Conservation (phyloP, 176 grass and related monocot genomes). For the Carex kokanica region DNA sequence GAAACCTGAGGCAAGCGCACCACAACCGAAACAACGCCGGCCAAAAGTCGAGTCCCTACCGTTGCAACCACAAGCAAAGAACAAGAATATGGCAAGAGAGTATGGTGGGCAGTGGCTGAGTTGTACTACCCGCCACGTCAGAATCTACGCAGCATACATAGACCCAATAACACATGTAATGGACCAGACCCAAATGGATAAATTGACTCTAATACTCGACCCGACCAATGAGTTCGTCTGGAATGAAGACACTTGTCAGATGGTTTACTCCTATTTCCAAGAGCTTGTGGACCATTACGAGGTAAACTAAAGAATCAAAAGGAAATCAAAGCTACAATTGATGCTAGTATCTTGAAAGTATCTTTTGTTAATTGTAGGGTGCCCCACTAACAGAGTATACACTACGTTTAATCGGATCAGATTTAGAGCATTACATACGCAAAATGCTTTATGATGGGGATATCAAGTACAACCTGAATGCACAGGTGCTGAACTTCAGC, state of each 20-base stretch:
- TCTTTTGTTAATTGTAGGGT: slow-evolving; percentile 41
- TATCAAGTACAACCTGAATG: slow-evolving; percentile 96
- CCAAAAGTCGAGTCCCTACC: slow-evolving; percentile 39
- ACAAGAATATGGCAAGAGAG: slow-evolving; percentile 83
- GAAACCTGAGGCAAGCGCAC: neutral
- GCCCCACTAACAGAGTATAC: slow-evolving; percentile 82
- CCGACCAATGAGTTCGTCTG: slow-evolving; percentile 83
- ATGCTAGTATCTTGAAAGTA: neutral
- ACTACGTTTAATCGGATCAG: slow-evolving; percentile 72
- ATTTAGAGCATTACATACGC: slow-evolving; percentile 89
- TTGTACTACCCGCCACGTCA: slow-evolving; percentile 71
- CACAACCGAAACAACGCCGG: neutral
- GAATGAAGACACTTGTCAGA: slow-evolving; percentile 68
- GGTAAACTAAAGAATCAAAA: slow-evolving; percentile 34
- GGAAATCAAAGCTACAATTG: neutral
- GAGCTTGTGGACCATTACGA: slow-evolving; percentile 88
- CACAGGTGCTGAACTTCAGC: slow-evolving; percentile 83
- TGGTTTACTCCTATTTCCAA: slow-evolving; percentile 85
- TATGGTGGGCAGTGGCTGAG: slow-evolving; percentile 98
- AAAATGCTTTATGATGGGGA: slow-evolving; percentile 80
- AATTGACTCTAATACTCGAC: slow-evolving; percentile 88
- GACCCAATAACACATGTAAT: slow-evolving; percentile 81
- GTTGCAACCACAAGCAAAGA: slow-evolving; percentile 68
- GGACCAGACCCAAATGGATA: slow-evolving; percentile 98
- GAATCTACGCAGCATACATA: slow-evolving; percentile 98